Evolutionary conservation across 2,329 filamentous ascomycete genomes (phyloP), one percentile per base, ranked within the genome.

Genomic region (Alternaria brassicicola): DNA sequence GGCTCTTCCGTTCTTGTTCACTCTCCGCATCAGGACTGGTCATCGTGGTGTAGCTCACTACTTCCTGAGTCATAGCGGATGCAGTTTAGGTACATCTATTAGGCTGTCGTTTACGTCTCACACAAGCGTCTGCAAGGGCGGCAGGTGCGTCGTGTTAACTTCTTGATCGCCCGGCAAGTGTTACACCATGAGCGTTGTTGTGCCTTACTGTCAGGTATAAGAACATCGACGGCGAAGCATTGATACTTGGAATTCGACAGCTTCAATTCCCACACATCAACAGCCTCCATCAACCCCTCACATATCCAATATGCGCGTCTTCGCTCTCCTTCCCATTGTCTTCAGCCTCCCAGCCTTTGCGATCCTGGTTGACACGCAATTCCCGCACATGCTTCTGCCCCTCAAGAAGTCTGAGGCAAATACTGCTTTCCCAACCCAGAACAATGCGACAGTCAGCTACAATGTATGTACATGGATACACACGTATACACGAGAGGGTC

Each of bases 321-420:
- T 66, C 15, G 7, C 57, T 41, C 51, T 77, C 17, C 26, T 68
- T 36, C 47, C 69, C 38, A 19, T 61, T 9, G 46, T 73, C 43
- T 69, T 66, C 53, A 53, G 59, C 19, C 42, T 63, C 31, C 43
- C 55, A 9, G 36, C 53, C 31, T 15, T 62, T 31, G 62, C 66
- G 21, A 36, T 47, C 4, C 63, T 71, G 26, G 25, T 69, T 41
- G 50, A 52, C 30, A 60, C 63, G 8, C 53, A 73, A 25, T 75
- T 73, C 12, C 74, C 74, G 3, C 70, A 73, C 39, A 70, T 77
- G 43, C 70, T 78, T 39, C 59, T 77, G n/a, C 75, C 74, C 1
- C 54, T 77, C 36, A 65, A 68, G 25, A 54, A 63, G 21, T 49
- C 55, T 13, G 31, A 49, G 1, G 70, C 74, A 15, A 47, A 69